These are phyloP conservation scores for Russula ochroleuca DNA, from an alignment of 768 basidiomycete species.

Conservation along the genomic window DNA sequence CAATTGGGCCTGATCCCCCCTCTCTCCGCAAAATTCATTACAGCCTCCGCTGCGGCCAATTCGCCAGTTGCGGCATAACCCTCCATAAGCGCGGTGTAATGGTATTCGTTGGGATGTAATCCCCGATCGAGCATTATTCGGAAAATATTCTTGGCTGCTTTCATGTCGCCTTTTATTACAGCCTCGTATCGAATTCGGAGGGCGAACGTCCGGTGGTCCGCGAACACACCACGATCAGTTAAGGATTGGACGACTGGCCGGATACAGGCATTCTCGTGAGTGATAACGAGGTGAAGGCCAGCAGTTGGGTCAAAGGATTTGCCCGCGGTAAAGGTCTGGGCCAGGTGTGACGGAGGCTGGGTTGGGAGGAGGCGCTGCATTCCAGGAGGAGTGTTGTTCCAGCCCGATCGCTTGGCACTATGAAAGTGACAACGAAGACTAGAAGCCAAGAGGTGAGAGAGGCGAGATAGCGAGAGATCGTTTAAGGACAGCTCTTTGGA, in stretches of 20 bases:
- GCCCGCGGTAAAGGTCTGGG: neutral
- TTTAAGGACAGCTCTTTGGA: constrained; percentile 42
- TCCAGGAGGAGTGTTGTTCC: constrained; percentile 39
- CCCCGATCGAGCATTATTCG: constrained; percentile 60
- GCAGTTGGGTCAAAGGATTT: constrained; percentile 47
- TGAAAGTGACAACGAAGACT: constrained; percentile 46
- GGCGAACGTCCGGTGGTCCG: constrained; percentile 54
- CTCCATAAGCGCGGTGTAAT: constrained; percentile 72
- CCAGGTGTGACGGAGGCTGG: neutral
- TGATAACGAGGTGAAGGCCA: constrained; percentile 40
- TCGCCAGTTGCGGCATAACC: constrained; percentile 63
- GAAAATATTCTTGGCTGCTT: constrained; percentile 52
- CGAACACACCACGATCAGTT: constrained; percentile 44
- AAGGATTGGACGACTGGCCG: constrained; percentile 47
- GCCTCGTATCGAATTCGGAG: constrained; percentile 63
- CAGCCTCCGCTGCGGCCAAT: constrained; percentile 48
- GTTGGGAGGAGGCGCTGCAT: constrained; percentile 1
- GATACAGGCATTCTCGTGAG: constrained; percentile 34
- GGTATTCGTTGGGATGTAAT: constrained; percentile 65
- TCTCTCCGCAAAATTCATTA: constrained; percentile 49
- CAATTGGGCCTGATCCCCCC: constrained; percentile 54
- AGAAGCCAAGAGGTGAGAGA: constrained; percentile 52
- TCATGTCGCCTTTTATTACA: constrained; percentile 47
- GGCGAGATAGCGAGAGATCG: constrained; percentile 50
- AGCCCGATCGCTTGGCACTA: constrained; percentile 21